Conservation (phyloP, 352 stramenopile genomes). For the Pythium monospermum region DNA sequence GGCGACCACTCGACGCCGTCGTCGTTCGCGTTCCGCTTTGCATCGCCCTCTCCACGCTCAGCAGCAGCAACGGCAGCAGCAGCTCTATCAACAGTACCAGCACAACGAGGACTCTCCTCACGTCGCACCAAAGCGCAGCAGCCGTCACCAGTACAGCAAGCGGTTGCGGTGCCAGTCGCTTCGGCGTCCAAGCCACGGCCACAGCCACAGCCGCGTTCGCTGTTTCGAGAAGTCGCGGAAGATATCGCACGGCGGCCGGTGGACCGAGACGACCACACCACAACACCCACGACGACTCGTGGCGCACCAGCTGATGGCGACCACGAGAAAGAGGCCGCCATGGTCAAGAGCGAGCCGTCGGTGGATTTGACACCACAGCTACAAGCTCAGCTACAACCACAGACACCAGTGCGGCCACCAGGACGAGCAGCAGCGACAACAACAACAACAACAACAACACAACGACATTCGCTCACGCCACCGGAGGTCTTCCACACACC, state of each 20-base stretch:
- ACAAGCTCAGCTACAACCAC: constrained; percentile 4
- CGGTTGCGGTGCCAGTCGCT: no score
- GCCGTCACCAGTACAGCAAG: not conserved
- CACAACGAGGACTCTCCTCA: no score
- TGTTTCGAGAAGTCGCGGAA: constrained; percentile 11
- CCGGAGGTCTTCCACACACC: constrained; percentile 37
- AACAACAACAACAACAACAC: no score
- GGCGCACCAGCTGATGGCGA: not conserved
- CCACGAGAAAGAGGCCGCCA: constrained; percentile 2
- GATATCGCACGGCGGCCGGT: constrained; percentile 7
- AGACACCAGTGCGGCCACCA: constrained; percentile 13
- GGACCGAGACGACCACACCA: not conserved
- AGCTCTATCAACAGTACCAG: not conserved
- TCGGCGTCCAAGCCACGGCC: no score
- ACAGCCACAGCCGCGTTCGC: constrained; percentile 8
- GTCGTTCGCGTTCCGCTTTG: constrained; percentile 45
- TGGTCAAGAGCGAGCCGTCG: not conserved
- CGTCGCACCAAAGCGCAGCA: not conserved
- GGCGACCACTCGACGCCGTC: constrained; percentile 40
- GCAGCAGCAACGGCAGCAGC: constrained; percentile 7
- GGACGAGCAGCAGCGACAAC: not conserved
- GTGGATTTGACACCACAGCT: no score
- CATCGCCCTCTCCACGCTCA: not conserved
- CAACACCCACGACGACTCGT: not conserved
- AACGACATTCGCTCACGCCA: not conserved